These are phyloP conservation scores for Venustampulla echinocandica DNA, from an alignment of 495 filamentous ascomycete species.

Conservation along the genomic window DNA sequence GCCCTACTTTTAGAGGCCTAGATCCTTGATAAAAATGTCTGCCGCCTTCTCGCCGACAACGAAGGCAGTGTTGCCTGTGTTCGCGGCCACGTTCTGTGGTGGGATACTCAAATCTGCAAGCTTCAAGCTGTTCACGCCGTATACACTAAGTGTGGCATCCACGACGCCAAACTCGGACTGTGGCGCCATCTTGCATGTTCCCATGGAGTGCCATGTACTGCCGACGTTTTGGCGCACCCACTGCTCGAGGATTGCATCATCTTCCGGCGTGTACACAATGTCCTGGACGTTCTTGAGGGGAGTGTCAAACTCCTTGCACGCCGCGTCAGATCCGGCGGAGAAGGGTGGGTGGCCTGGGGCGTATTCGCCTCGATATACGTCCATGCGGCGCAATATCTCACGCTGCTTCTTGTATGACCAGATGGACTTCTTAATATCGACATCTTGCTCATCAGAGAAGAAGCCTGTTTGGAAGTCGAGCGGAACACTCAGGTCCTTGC, in stretches of 20 bases:
- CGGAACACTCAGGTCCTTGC: constrained; percentile 27
- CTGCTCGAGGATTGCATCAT: constrained; percentile 22
- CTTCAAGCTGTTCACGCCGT: constrained; percentile 37
- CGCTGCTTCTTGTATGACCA: constrained; percentile 39
- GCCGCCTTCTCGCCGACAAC: constrained; percentile 51
- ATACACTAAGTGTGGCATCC: constrained; percentile 42
- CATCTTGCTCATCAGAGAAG: constrained; percentile 31
- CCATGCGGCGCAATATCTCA: constrained; percentile 45
- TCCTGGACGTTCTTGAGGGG: constrained; percentile 18
- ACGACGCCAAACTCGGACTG: constrained; percentile 34
- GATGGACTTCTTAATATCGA: constrained; percentile 23
- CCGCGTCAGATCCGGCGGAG: constrained; percentile 12
- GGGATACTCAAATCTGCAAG: constrained; percentile 45
- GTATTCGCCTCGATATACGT: constrained; percentile 42
- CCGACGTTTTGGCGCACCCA: constrained; percentile 23
- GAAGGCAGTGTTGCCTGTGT: constrained; percentile 49
- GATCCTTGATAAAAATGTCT: constrained; percentile 41
- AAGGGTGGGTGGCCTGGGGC: constrained; percentile 40
- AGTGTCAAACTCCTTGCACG: constrained; percentile 29
- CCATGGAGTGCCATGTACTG: constrained; percentile 29
- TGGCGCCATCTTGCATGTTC: constrained; percentile 28
- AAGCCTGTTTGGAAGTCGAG: constrained; percentile 29
- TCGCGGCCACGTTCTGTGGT: constrained; percentile 47
- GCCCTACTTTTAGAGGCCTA: constrained; percentile 27
- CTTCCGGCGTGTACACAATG: constrained; percentile 20